These are phyloP conservation scores for Scheffersomyces illinoinensis DNA, from an alignment of 1,139 yeast species.

Conservation along the genomic window DNA sequence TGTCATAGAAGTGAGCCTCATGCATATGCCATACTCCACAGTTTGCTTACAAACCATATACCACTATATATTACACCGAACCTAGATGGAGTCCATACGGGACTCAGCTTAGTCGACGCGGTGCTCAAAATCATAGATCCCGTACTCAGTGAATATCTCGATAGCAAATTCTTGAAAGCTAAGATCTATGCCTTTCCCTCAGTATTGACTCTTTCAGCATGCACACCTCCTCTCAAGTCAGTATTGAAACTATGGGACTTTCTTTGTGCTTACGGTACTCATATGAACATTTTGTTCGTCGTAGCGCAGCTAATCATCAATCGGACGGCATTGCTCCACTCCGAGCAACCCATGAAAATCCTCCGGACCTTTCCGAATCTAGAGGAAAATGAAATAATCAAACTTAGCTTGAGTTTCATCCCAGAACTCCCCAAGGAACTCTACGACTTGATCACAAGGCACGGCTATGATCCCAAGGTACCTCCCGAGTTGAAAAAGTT, in stretches of 20 bases:
- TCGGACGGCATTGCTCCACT: slow-evolving; percentile 57
- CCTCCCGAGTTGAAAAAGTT: slow-evolving; percentile 37
- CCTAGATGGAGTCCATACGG: slow-evolving; percentile 82
- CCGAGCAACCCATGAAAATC: slow-evolving; percentile 71
- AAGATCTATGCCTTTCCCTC: slow-evolving; percentile 90
- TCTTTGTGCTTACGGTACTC: slow-evolving; percentile 87
- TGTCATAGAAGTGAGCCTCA: slow-evolving; percentile 79
- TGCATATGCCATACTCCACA: slow-evolving; percentile 72
- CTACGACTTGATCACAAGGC: slow-evolving; percentile 70
- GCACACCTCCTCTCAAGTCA: slow-evolving; percentile 82
- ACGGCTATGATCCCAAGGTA: slow-evolving; percentile 61
- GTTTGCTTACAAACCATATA: slow-evolving; percentile 58
- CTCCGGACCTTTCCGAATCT: slow-evolving; percentile 73
- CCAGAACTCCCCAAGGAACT: slow-evolving; percentile 71
- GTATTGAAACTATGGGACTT: slow-evolving; percentile 87
- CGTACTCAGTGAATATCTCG: slow-evolving; percentile 59
- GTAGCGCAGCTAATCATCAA: slow-evolving; percentile 81
- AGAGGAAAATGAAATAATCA: slow-evolving; percentile 74
- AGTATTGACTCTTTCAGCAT: slow-evolving; percentile 82
- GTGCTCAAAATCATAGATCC: slow-evolving; percentile 76
- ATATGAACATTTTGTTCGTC: slow-evolving; percentile 79
- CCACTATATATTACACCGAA: slow-evolving; percentile 81
- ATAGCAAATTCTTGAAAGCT: slow-evolving; percentile 68
- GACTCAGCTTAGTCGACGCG: slow-evolving; percentile 65
- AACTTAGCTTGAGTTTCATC: slow-evolving; percentile 76